A percentile compares a stretch with the other conserved stretches of the same genome.
These are phyloP conservation scores for Usnea hakonensis DNA, from an alignment of 495 filamentous ascomycete genomes.

Conservation along the genomic window DNA sequence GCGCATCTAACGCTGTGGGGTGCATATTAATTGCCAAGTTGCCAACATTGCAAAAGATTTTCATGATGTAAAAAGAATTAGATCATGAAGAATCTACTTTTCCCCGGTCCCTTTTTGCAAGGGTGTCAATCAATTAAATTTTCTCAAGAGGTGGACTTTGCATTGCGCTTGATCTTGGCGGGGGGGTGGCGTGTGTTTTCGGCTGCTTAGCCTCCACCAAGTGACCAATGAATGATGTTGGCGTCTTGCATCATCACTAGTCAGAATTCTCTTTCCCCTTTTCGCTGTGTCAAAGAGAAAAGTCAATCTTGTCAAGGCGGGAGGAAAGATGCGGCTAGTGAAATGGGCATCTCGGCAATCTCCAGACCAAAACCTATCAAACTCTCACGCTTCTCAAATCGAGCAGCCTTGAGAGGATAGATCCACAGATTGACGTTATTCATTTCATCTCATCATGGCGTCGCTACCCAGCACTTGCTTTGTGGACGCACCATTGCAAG, in stretches of 20 bases:
- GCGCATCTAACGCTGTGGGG: slow-evolving; percentile 8
- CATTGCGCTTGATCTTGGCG: neutral
- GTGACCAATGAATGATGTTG: neutral
- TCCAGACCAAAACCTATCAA: slow-evolving; percentile 9
- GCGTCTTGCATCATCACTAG: slow-evolving; percentile 9
- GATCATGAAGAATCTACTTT: too few species aligned
- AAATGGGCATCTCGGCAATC: neutral
- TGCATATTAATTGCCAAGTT: slow-evolving; percentile 2
- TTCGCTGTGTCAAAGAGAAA: slow-evolving; percentile 1
- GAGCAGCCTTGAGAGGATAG: neutral
- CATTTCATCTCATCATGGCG: slow-evolving; percentile 3
- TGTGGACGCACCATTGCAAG: neutral
- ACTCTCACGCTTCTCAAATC: neutral
- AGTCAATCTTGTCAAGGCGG: neutral
- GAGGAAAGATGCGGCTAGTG: neutral
- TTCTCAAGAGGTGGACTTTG: neutral
- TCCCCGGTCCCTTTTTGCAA: too few species aligned
- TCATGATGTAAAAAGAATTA: slow-evolving; percentile 21
- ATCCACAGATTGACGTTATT: slow-evolving; percentile 6
- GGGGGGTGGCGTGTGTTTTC: neutral
- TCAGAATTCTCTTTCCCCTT: neutral
- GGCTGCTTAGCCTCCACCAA: neutral
- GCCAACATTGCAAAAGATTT: too few species aligned
- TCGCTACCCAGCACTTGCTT: neutral
- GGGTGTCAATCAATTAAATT: too few species aligned